Evolutionary conservation across 202 grass and related monocot species (phyloP).

Genomic region (Sporobolus alterniflorus): DNA sequence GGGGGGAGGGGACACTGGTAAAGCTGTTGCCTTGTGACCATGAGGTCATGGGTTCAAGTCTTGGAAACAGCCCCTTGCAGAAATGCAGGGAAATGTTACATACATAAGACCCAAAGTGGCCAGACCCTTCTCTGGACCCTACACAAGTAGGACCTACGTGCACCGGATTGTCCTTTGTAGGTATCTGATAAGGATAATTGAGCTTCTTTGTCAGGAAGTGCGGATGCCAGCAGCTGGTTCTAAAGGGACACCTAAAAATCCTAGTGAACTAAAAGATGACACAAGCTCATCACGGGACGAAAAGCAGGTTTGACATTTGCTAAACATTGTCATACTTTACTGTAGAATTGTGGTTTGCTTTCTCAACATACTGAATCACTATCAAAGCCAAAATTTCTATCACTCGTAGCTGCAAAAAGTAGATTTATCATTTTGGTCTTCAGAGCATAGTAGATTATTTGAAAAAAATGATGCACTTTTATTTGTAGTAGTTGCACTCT

Average conservation of each 20-base stretch:
- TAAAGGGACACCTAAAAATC: conserved; percentile 83
- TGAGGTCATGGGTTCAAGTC: no score
- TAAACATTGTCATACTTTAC: conserved; percentile 1
- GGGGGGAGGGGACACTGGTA: no score
- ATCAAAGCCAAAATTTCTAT: neutral
- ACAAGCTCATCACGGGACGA: conserved; percentile 82
- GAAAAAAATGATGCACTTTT: neutral
- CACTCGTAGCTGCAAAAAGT: neutral
- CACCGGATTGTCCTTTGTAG: no score
- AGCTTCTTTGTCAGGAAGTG: conserved; percentile 78
- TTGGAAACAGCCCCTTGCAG: no score
- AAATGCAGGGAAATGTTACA: no score
- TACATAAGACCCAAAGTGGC: no score
- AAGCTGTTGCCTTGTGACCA: no score
- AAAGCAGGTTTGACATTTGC: conserved; percentile 67
- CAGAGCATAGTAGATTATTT: conserved; percentile 18
- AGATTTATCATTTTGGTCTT: neutral
- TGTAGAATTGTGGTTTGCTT: neutral
- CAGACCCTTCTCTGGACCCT: no score
- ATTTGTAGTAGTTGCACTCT: conserved; percentile 8
- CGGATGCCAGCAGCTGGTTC: conserved; percentile 90
- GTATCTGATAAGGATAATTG: conserved; percentile 22
- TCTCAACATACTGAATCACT: neutral
- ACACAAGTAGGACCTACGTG: no score
- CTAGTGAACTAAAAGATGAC: conserved; percentile 87